A percentile compares a stretch with the other conserved stretches of the same genome.
Conservation (phyloP, 2,329 filamentous ascomycete genomes). For the Colletotrichum echinochloae region DNA sequence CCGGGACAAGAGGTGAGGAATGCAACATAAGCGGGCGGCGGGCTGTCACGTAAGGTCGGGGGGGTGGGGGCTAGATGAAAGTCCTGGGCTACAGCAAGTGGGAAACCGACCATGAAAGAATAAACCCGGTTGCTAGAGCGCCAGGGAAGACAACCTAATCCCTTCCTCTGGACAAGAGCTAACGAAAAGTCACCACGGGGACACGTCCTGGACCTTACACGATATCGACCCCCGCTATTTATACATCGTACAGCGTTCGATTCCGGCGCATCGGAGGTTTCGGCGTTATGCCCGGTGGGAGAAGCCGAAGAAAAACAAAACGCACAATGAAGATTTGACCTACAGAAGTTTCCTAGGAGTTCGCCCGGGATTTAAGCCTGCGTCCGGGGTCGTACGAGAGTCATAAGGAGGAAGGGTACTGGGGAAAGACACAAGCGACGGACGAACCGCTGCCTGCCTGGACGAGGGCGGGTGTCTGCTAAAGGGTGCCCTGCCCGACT, state of each 20-base stretch:
- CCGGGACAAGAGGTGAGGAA: background rate
- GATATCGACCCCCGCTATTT: slow-evolving; percentile 7
- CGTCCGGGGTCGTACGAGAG: background rate
- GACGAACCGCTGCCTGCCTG: slow-evolving; percentile 14
- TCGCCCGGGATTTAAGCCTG: background rate
- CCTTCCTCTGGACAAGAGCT: background rate
- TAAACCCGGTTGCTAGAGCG: slow-evolving; percentile 6
- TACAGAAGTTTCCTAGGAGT: background rate
- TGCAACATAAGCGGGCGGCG: background rate
- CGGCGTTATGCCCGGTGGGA: background rate
- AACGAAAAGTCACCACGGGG: background rate
- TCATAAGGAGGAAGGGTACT: background rate
- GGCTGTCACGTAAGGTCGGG: background rate
- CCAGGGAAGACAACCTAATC: background rate
- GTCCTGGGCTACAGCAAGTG: slow-evolving; percentile 2
- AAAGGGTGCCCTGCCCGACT: background rate
- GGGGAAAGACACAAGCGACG: slow-evolving; percentile 3
- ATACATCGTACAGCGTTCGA: slow-evolving; percentile 5
- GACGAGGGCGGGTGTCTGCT: background rate
- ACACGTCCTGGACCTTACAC: slow-evolving; percentile 16
- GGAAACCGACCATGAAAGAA: background rate
- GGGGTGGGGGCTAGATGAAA: background rate
- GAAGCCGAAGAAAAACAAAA: no score
- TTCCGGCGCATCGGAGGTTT: slow-evolving; percentile 20
- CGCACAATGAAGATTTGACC: background rate